Evolutionary conservation across 192 early-diverging fungal species (phyloP).

Genomic region (Coemansia sp.): DNA sequence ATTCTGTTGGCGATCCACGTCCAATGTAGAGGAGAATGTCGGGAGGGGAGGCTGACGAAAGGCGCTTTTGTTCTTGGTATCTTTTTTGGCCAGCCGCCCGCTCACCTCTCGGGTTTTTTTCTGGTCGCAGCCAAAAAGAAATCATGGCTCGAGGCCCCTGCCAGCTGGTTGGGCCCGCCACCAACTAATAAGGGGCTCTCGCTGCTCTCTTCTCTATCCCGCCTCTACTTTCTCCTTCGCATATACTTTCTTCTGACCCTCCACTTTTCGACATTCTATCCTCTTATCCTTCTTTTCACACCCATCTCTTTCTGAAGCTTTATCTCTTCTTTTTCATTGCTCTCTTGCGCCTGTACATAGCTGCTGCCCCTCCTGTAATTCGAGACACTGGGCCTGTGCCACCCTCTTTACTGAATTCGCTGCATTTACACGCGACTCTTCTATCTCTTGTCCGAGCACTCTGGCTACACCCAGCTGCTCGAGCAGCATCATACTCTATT

Average conservation of each 20-base stretch:
- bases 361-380: background rate
- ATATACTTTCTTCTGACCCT: constrained; percentile 5
- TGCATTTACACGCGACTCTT: background rate
- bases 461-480: background rate
- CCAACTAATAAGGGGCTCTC: background rate
- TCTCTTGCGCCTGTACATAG: background rate
- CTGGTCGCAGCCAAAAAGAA: background rate
- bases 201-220: background rate
- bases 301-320: background rate
- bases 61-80: background rate
- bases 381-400: background rate
- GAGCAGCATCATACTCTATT: background rate
- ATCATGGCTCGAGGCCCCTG: background rate
- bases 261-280: background rate
- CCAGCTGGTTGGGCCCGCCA: background rate
- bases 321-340: background rate
- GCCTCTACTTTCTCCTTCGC: background rate
- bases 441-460: background rate
- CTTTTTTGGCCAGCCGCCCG: background rate
- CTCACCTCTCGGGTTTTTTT: background rate
- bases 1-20: background rate
- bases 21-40: background rate
- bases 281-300: background rate
- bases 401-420: constrained; percentile 1
- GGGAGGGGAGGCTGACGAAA: background rate